Percentiles rank a stretch among this genome's conserved stretches.
Evolutionary conservation across 2,329 filamentous ascomycete species (phyloP).

Genomic region (Hymenoscyphus repandus): DNA sequence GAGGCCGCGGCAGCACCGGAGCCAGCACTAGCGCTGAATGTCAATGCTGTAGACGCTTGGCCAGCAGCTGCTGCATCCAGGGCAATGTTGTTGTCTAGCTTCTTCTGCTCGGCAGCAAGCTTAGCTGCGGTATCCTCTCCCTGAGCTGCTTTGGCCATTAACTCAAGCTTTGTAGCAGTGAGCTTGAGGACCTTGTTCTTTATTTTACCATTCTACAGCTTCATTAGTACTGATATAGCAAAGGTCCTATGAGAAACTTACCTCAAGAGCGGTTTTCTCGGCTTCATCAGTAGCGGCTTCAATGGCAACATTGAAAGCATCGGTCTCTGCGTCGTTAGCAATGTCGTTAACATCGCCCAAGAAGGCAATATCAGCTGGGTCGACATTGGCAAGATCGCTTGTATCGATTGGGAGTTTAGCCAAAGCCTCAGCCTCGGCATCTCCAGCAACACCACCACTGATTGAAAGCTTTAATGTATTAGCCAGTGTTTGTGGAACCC

Average conservation of each 20-base stretch:
- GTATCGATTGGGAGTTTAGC: conserved; percentile 13
- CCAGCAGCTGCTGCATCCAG: conserved; percentile 33
- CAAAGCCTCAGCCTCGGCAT: conserved; percentile 45
- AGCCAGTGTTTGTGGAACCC: too few relatives aligned
- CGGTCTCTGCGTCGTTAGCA: conserved; percentile 35
- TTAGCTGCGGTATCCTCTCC: conserved; percentile 38
- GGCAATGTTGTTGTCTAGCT: conserved; percentile 48
- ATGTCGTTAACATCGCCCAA: conserved; percentile 15
- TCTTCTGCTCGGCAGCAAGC: conserved; percentile 43
- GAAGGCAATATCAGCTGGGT: conserved; percentile 13
- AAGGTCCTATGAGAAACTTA: background rate
- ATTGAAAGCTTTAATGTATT: conserved; percentile 38
- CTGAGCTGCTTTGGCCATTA: conserved; percentile 47
- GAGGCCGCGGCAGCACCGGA: too few relatives aligned
- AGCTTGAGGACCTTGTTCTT: conserved; percentile 58
- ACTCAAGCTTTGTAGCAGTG: conserved; percentile 43
- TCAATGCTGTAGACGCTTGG: conserved; percentile 14
- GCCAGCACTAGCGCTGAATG: conserved; percentile 13
- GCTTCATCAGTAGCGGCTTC: conserved; percentile 35
- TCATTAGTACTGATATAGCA: background rate
- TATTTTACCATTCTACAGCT: conserved; percentile 37
- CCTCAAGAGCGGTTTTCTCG: conserved; percentile 37
- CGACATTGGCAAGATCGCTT: conserved; percentile 12
- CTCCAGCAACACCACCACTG: conserved; percentile 44
- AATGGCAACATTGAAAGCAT: conserved; percentile 48